phyloP scores from a whole-genome alignment of 2,329 filamentous ascomycete species.

The Penicillium sp. region DNA sequence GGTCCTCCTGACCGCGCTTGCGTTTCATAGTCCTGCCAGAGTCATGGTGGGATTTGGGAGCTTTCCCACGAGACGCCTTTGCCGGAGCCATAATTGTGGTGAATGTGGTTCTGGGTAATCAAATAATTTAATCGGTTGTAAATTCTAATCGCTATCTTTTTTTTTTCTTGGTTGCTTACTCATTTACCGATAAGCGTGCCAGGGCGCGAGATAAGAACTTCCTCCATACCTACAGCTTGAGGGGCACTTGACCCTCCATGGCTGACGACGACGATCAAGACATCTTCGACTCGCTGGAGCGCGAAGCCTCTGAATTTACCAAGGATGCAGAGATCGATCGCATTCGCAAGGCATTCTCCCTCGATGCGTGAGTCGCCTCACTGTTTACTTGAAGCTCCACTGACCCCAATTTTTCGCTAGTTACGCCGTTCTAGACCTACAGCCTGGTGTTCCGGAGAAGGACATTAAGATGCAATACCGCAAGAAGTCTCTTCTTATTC shows the following conservation, averaged over 20 bases:
- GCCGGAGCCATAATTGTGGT: constrained; percentile 35
- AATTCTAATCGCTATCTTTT: constrained; percentile 26
- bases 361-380: constrained; percentile 59
- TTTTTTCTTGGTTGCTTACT: constrained; percentile 36
- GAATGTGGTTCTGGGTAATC: constrained; percentile 3
- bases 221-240: neutral
- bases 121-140: neutral
- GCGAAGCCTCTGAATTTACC: constrained; percentile 84
- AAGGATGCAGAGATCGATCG: constrained; percentile 98
- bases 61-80: constrained; percentile 29
- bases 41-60: constrained; percentile 27
- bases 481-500: constrained; percentile 97
- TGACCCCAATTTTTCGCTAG: constrained; percentile 40
- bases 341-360: constrained; percentile 85
- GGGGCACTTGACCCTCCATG: constrained; percentile 34
- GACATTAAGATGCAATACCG: constrained; percentile 95
- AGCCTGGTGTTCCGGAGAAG: constrained; percentile 90
- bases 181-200: constrained; percentile 34
- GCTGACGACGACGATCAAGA: constrained; percentile 67
- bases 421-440: constrained; percentile 92
- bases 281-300: constrained; percentile 76
- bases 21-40: constrained; percentile 42
- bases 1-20: constrained; percentile 47
- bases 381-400: neutral
- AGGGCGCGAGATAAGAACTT: constrained; percentile 27